Base-by-base conservation (phyloP, 2,329 filamentous ascomycete species). In the Chaetomiaceae sp. region DNA sequence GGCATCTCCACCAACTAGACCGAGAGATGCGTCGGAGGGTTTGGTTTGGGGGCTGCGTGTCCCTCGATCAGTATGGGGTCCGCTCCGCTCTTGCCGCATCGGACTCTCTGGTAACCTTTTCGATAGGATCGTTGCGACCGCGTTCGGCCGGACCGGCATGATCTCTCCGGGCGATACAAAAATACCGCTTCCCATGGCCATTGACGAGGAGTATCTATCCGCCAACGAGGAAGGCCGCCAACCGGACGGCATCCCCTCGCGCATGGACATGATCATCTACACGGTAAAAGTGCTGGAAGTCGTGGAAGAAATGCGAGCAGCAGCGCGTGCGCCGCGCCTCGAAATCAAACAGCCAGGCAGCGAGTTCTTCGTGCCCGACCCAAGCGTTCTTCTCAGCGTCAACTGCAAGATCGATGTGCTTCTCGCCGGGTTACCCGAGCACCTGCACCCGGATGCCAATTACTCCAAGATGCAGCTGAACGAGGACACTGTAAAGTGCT, bases 151-250 rank as follows among this genome's bases (percentile, higher is more conserved):
- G 5, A 60, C 65, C 7, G 47, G 58, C 1, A 58, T 64, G 30
- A 56, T 66, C 47, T 58, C 29, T 27, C 56, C 37, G 9, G 30
- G 48, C 18, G 44, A 55, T 2, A 51, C 44, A 18, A 37, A 50
- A 27, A 40, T 60, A 2, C 56, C 61, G 3, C 41, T 56, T 3
- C 65, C 64, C 11, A 50, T 52, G 0, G 34, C 55, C 0, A 65
- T 69, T 27, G 67, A 69, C 44, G 66, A 69, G 34, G 64, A 68
- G 48, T 62, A 62, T 30, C 40, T 69, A 0, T 60, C 57, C 2
- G 33, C 48, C 2, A 53, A 33, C 1, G 48, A 47, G 3, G 60
- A 67, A 43, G 65, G 59, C 9, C 20, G 11, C 1, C 65, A 69
- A 29, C 64, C 60, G 3, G 33, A 33, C 0, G 30, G 51, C 0